phyloP scores from a whole-genome alignment of 345 rosid species.

The Raphanus sativus region DNA sequence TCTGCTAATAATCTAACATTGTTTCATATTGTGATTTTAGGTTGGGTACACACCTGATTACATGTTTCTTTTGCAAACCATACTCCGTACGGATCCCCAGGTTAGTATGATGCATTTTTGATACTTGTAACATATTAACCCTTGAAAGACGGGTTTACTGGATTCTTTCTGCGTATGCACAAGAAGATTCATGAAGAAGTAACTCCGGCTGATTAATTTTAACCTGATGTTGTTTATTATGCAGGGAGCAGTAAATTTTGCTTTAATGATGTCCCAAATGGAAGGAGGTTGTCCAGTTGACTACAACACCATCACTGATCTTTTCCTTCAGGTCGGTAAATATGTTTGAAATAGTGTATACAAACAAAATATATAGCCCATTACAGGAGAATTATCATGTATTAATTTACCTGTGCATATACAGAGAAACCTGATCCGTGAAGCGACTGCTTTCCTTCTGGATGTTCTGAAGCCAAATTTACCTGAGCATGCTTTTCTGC shows the following conservation, averaged over 20 bases:
- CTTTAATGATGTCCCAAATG: conserved; percentile 99
- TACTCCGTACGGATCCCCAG: conserved; percentile 50
- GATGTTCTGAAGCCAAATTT: conserved; percentile 97
- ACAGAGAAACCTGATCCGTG: conserved; percentile 97
- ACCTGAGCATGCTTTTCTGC: conserved; percentile 91
- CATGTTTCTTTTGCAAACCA: conserved; percentile 97
- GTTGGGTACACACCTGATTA: conserved; percentile 99
- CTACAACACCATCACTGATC: conserved; percentile 97
- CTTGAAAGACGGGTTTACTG: conserved; percentile 3
- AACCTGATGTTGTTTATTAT: background rate
- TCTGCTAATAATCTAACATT: conserved; percentile 19
- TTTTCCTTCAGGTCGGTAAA: conserved; percentile 80
- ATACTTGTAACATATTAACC: conserved; percentile 16
- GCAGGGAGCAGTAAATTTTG: conserved; percentile 99
- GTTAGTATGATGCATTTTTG: conserved; percentile 43
- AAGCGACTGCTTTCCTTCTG: conserved; percentile 97
- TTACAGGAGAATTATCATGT: conserved; percentile 7
- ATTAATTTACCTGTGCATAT: conserved; percentile 8
- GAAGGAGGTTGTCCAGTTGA: conserved; percentile 99
- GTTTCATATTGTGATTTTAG: conserved; percentile 46
- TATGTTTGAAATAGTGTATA: background rate
- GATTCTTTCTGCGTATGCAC: conserved; percentile 19
- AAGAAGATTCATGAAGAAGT: conserved; percentile 12
- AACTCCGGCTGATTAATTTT: background rate
- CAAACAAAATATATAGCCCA: conserved; percentile 1